Evolutionary conservation across 345 rosid genomes (phyloP).

Genomic region (Fremontodendron californicum): DNA sequence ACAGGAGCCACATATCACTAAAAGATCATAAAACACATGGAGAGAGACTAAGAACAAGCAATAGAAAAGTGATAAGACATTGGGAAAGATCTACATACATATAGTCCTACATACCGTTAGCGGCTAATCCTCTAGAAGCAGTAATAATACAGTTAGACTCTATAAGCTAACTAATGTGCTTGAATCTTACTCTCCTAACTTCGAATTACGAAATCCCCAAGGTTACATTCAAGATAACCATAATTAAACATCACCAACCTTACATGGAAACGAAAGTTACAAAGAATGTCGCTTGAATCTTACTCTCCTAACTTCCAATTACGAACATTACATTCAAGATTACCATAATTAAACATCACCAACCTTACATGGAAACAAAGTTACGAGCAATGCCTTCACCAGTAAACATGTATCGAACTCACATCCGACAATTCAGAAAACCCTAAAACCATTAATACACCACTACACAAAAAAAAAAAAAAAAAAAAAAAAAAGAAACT

Average conservation of each 20-base stretch:
- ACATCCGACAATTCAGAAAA: slow-evolving; percentile 4
- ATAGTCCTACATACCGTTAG: background rate
- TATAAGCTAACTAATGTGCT: background rate
- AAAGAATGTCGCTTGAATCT: background rate
- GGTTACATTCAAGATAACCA: slow-evolving; percentile 7
- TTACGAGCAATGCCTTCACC: background rate
- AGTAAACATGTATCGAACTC: background rate
- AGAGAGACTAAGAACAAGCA: background rate
- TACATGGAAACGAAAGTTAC: slow-evolving; percentile 1
- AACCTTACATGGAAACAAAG: background rate
- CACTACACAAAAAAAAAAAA: background rate
- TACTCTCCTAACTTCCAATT: slow-evolving; percentile 6
- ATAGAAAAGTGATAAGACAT: background rate
- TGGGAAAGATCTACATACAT: background rate
- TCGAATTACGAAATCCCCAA: background rate
- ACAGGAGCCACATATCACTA: slow-evolving; percentile 11
- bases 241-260: background rate
- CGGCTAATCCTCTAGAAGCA: slow-evolving; percentile 4
- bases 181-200: slow-evolving; percentile 9
- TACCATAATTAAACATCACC: background rate
- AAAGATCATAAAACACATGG: slow-evolving; percentile 3
- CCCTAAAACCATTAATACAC: slow-evolving; percentile 3
- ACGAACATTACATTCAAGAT: slow-evolving; percentile 5
- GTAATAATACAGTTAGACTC: background rate
- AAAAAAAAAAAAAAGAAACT: background rate